Evolutionary conservation across 2,329 filamentous ascomycete genomes (phyloP).

Genomic region (Calcarisporium arbuscula): DNA sequence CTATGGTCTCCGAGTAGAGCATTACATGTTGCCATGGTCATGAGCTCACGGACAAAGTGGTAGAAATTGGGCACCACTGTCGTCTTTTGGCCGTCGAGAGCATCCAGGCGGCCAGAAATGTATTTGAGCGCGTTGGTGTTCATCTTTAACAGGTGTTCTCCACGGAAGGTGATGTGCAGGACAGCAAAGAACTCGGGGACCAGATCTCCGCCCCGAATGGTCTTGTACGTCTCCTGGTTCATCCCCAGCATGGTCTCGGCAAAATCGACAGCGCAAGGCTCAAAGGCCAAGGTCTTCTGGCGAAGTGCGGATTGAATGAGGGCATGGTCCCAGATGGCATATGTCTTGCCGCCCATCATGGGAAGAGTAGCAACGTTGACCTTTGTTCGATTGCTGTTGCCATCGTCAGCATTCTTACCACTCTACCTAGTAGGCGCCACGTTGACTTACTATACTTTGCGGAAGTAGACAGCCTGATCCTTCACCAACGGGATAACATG

Average conservation of each 20-base stretch:
- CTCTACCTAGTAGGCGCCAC: neutral
- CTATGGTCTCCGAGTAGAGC: conserved; percentile 38
- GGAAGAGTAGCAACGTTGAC: conserved; percentile 37
- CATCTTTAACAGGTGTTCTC: conserved; percentile 25
- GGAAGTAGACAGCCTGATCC: conserved; percentile 12
- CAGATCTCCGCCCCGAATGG: conserved; percentile 16
- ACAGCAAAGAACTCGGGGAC: conserved; percentile 28
- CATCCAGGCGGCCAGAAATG: conserved; percentile 23
- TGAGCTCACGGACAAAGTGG: conserved; percentile 28
- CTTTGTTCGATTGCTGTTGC: conserved; percentile 14
- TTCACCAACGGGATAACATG: conserved; percentile 32
- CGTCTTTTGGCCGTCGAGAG: conserved; percentile 5
- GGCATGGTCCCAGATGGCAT: conserved; percentile 35
- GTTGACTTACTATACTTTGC: conserved; percentile 14
- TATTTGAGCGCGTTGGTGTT: conserved; percentile 27
- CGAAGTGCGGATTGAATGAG: conserved; percentile 35
- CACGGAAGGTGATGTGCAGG: conserved; percentile 26
- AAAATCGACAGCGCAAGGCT: conserved; percentile 31
- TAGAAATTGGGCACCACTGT: conserved; percentile 13
- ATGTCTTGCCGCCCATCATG: conserved; percentile 36
- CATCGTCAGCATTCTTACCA: neutral
- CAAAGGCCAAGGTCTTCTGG: conserved; percentile 36
- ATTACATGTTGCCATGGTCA: conserved; percentile 30
- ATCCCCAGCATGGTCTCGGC: conserved; percentile 30
- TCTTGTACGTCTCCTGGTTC: conserved; percentile 16